Conservation (phyloP, 1,284 basidiomycete genomes). For the Cryptococcus sp. region DNA sequence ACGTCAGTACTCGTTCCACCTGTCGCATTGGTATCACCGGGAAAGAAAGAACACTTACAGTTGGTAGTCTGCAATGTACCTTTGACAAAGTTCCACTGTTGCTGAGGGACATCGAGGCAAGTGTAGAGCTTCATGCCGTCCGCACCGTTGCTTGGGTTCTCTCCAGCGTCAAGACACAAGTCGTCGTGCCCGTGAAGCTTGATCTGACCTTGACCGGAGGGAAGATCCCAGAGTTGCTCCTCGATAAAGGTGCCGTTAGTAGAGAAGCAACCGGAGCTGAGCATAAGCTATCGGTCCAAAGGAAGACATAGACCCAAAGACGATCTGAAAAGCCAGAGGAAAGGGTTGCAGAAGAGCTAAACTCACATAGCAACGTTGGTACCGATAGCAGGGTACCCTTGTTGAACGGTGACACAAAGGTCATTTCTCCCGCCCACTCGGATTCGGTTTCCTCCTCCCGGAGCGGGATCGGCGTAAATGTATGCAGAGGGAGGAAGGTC, state of each 20-base stretch:
- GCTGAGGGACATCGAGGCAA: neutral
- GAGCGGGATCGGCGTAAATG: neutral
- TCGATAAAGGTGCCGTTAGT: slow-evolving; percentile 1
- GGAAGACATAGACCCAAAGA: no score
- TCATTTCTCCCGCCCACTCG: slow-evolving; percentile 1
- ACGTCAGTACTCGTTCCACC: neutral
- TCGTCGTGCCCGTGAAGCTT: slow-evolving; percentile 3
- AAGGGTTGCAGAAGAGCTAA: no score
- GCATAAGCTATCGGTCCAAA: neutral
- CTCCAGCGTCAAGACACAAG: slow-evolving; percentile 20
- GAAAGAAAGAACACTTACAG: neutral
- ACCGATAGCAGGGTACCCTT: slow-evolving; percentile 2
- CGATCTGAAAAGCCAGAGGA: neutral
- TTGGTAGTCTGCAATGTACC: neutral
- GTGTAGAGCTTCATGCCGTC: slow-evolving; percentile 14
- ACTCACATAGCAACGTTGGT: slow-evolving; percentile 4
- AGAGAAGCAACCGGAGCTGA: slow-evolving; percentile 4
- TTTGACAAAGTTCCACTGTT: neutral
- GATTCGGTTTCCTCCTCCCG: neutral
- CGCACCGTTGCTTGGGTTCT: slow-evolving; percentile 11
- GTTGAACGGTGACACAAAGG: slow-evolving; percentile 10
- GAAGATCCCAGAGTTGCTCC: slow-evolving; percentile 7
- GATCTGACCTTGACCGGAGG: neutral
- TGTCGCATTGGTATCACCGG: neutral
- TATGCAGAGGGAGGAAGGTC: neutral